A percentile compares a stretch with the other conserved stretches of the same genome.
Conservation (phyloP, 805 yeast species). For the Candida multigemmis region DNA sequence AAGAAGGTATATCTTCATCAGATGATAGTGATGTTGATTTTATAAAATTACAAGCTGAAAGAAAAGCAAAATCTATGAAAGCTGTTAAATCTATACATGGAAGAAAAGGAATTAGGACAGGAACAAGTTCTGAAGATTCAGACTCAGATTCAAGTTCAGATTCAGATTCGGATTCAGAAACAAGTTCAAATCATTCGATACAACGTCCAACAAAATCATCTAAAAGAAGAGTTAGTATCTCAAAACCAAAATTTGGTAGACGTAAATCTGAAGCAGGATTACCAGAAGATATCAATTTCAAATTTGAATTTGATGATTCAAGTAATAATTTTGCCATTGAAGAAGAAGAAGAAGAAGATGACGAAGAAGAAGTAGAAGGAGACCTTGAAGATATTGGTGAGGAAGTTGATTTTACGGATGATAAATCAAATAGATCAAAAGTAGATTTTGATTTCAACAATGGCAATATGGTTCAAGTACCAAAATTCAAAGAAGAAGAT, state of each 20-base stretch:
- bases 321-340: slow-evolving; percentile 8
- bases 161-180: slow-evolving; percentile 7
- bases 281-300: slow-evolving; percentile 34
- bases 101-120: neutral
- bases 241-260: slow-evolving; percentile 20
- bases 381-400: slow-evolving; percentile 5
- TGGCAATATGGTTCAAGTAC: slow-evolving; percentile 37
- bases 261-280: slow-evolving; percentile 28
- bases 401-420: neutral
- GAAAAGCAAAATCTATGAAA: slow-evolving; percentile 48
- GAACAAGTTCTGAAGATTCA: neutral
- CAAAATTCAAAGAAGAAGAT: slow-evolving; percentile 40
- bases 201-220: slow-evolving; percentile 3
- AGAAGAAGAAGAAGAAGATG: slow-evolving; percentile 11
- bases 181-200: slow-evolving; percentile 2
- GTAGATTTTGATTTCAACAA: slow-evolving; percentile 22
- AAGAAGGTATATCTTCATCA: slow-evolving; percentile 34
- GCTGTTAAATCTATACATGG: slow-evolving; percentile 22
- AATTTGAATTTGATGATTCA: slow-evolving; percentile 31
- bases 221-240: slow-evolving; percentile 6
- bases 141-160: slow-evolving; percentile 3
- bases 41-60: slow-evolving; percentile 61
- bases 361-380: slow-evolving; percentile 5
- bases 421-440: slow-evolving; percentile 4
- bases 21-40: slow-evolving; percentile 67